phyloP scores from a whole-genome alignment of 2,329 filamentous ascomycete species.

The Fusarium veterinarium region DNA sequence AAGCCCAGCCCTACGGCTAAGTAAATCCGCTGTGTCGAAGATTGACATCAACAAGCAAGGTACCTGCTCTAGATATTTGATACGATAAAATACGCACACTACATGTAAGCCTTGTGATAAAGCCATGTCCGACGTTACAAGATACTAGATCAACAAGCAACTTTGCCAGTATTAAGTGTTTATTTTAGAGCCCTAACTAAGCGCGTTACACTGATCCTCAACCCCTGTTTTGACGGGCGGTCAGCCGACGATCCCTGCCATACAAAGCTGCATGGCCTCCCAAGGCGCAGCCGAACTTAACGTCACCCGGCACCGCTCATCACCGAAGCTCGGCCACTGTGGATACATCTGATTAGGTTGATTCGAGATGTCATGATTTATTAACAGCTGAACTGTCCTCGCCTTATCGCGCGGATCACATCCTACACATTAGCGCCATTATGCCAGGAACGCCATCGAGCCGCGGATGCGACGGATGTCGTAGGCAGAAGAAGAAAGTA shows the following conservation, averaged over 20 bases:
- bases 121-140: rapidly evolving
- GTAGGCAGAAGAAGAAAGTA: conserved; percentile 37
- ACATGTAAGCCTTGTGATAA: rapidly evolving
- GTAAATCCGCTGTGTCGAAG: rapidly evolving
- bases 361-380: neutral
- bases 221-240: neutral
- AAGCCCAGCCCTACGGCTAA: neutral
- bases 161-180: neutral
- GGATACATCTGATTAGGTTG: neutral
- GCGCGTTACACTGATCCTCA: too few relatives aligned
- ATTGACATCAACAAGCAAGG: neutral
- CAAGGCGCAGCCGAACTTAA: neutral
- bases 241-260: neutral
- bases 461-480: conserved; percentile 29
- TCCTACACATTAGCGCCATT: neutral
- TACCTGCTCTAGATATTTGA: neutral
- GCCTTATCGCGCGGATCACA: neutral
- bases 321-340: neutral
- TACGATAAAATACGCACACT: neutral
- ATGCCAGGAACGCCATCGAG: conserved; percentile 35
- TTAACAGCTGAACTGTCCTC: neutral
- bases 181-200: neutral
- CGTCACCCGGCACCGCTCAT: neutral
- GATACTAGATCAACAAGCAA: too few relatives aligned
- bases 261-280: neutral